phyloP scores from a whole-genome alignment of 1,139 yeast genomes.

The Suzukiozyma palmioleophila region DNA sequence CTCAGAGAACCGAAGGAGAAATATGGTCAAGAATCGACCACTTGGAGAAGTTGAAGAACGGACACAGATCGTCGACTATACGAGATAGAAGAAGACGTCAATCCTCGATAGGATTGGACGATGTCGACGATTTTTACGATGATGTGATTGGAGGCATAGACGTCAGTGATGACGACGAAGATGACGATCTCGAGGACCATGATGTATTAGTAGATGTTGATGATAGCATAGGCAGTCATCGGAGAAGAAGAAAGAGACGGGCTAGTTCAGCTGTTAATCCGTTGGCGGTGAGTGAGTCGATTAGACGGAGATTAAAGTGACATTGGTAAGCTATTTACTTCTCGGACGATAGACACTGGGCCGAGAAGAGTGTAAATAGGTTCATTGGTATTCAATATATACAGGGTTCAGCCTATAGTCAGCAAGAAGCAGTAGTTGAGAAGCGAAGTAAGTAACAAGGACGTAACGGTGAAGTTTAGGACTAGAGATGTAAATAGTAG shows the following conservation, averaged over 20 bases:
- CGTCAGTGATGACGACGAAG: constrained; percentile 31
- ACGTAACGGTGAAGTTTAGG: too few species aligned
- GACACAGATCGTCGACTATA: constrained; percentile 32
- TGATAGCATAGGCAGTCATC: constrained; percentile 20
- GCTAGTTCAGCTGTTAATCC: constrained; percentile 46
- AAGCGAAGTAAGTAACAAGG: too few species aligned
- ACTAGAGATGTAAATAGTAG: too few species aligned
- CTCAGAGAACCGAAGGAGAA: constrained; percentile 71
- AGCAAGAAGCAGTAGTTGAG: too few species aligned
- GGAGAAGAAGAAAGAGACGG: constrained; percentile 35
- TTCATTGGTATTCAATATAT: too few species aligned
- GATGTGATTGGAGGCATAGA: constrained; percentile 38
- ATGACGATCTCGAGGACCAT: constrained; percentile 32
- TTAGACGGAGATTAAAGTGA: constrained; percentile 6
- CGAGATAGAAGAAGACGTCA: constrained; percentile 32
- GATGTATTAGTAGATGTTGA: constrained; percentile 41
- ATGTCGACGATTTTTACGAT: constrained; percentile 44
- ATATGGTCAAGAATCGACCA: constrained; percentile 60
- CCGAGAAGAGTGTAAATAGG: too few species aligned
- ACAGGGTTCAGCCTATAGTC: too few species aligned
- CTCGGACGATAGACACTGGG: too few species aligned
- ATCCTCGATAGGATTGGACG: constrained; percentile 41
- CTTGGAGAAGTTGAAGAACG: constrained; percentile 45
- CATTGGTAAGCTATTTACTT: too few species aligned
- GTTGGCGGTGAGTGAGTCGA: constrained; percentile 20